Conservation (phyloP, 2,329 filamentous ascomycete species). For the Diaporthe ampelina region DNA sequence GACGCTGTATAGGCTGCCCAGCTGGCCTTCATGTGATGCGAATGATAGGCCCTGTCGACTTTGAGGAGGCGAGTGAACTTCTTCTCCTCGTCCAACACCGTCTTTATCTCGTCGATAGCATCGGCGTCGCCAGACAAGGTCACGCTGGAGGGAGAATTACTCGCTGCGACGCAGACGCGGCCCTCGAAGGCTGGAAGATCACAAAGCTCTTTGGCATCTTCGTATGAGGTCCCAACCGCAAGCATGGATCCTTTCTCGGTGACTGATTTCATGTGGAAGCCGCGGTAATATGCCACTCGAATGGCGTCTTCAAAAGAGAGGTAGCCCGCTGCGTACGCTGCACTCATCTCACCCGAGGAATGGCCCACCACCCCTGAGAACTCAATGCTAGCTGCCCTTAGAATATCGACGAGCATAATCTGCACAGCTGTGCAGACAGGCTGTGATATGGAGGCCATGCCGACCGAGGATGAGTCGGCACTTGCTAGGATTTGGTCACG, state of each 20-base stretch:
- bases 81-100: conserved; percentile 37
- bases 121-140: conserved; percentile 52
- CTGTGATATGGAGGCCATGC: neutral
- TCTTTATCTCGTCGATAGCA: conserved; percentile 39
- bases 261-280: conserved; percentile 20
- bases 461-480: no score
- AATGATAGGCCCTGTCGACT: conserved; percentile 50
- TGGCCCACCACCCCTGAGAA: neutral
- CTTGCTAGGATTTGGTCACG: no score
- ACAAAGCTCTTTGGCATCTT: neutral
- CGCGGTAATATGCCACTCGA: neutral
- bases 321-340: neutral
- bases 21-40: conserved; percentile 46
- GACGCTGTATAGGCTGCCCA: no score
- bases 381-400: neutral
- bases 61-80: conserved; percentile 44
- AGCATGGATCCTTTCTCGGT: neutral
- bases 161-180: conserved; percentile 48
- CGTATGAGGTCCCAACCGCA: neutral
- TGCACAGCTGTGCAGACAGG: neutral
- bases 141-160: conserved; percentile 52
- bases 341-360: neutral
- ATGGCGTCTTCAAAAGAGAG: neutral
- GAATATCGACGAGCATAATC: neutral
- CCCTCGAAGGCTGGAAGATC: neutral